phyloP scores from a whole-genome alignment of 768 basidiomycete genomes.

The Phanerodontia chrysosporium region DNA sequence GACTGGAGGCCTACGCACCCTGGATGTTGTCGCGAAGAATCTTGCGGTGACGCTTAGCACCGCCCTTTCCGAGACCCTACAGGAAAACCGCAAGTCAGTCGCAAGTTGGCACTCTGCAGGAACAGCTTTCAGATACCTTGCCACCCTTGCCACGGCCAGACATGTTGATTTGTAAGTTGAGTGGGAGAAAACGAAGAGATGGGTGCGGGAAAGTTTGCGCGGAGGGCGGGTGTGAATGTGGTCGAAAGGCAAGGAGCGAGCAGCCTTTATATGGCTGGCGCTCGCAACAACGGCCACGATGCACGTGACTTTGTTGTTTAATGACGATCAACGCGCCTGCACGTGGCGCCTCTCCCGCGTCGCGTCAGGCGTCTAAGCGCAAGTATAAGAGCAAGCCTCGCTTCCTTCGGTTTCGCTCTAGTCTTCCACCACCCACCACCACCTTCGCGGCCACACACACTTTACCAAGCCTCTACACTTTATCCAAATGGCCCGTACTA shows the following conservation, averaged over 20 bases:
- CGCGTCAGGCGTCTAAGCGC: slow-evolving; percentile 12
- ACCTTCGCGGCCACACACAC: background rate
- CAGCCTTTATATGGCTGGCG: slow-evolving; percentile 20
- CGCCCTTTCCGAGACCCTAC: slow-evolving; percentile 75
- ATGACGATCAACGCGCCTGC: slow-evolving; percentile 25
- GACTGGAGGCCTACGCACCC: slow-evolving; percentile 38
- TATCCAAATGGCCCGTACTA: slow-evolving; percentile 61
- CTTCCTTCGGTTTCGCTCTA: background rate
- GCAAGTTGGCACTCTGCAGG: background rate
- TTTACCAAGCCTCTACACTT: background rate
- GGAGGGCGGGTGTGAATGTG: slow-evolving; percentile 7
- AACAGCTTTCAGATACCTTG: slow-evolving; percentile 41
- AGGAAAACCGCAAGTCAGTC: background rate
- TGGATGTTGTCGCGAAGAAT: slow-evolving; percentile 82
- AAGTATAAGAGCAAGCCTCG: slow-evolving; percentile 17
- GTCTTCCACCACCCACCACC: slow-evolving; percentile 9
- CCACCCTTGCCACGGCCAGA: slow-evolving; percentile 80
- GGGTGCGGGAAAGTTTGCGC: background rate
- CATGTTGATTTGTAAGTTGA: slow-evolving; percentile 35
- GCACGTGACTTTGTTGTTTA: slow-evolving; percentile 10
- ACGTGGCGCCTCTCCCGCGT: slow-evolving; percentile 18
- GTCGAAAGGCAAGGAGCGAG: background rate
- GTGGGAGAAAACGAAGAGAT: slow-evolving; percentile 1
- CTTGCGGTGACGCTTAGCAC: slow-evolving; percentile 77
- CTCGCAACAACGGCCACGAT: slow-evolving; percentile 9